Conservation (phyloP, 1,284 basidiomycete species). For the Tetrapyrgos nigripes region DNA sequence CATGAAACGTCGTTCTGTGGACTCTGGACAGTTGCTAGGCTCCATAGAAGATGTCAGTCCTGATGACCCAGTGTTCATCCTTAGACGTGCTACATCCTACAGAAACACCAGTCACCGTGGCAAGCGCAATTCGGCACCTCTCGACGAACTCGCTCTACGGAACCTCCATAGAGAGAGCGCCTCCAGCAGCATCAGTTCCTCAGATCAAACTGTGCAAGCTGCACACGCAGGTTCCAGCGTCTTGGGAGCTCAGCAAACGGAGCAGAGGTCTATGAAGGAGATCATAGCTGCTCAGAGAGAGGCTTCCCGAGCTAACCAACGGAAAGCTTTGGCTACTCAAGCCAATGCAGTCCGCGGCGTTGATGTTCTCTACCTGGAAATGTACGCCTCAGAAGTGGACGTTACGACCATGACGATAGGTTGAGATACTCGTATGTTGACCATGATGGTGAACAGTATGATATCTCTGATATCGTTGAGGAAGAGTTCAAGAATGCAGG, state of each 20-base stretch:
- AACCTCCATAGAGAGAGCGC: conserved; percentile 73
- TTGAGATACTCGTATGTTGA: conserved; percentile 94
- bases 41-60: conserved; percentile 76
- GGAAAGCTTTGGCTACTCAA: conserved; percentile 85
- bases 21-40: conserved; percentile 77
- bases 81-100: conserved; percentile 80
- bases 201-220: conserved; percentile 7
- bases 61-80: conserved; percentile 89
- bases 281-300: conserved; percentile 94
- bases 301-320: conserved; percentile 84
- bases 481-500: conserved; percentile 73
- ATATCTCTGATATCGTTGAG: conserved; percentile 92
- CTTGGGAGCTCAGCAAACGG: conserved; percentile 46
- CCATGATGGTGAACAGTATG: conserved; percentile 84
- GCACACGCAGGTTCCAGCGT: conserved; percentile 26
- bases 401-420: conserved; percentile 70
- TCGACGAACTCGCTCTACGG: conserved; percentile 79
- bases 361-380: conserved; percentile 87
- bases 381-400: conserved; percentile 84
- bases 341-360: conserved; percentile 86
- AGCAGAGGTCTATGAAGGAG: conserved; percentile 76
- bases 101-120: conserved; percentile 69
- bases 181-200: conserved; percentile 28
- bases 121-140: conserved; percentile 69
- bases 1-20: conserved; percentile 87